Conservation (phyloP, 169 alveolate genomes). For the Plasmodium gaboni region DNA sequence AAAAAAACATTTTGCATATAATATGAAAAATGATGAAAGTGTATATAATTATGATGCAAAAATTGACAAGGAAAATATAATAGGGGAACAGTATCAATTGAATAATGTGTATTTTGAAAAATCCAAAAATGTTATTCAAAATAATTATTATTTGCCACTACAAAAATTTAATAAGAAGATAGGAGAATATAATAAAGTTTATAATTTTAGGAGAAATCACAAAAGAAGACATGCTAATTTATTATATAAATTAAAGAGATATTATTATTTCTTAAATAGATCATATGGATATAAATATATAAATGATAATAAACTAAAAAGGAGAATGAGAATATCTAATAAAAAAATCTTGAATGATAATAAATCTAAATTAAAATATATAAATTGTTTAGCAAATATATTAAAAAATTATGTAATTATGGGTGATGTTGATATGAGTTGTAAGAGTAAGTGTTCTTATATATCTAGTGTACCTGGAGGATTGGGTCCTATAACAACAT, state of each 20-base stretch:
- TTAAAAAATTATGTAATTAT: conserved; percentile 32
- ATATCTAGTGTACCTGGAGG: conserved; percentile 70
- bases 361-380: conserved; percentile 26
- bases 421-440: conserved; percentile 47
- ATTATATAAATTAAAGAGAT: neutral
- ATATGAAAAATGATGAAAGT: neutral
- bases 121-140: neutral
- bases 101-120: neutral
- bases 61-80: neutral
- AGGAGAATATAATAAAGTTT: too few relatives aligned
- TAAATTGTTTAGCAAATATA: conserved; percentile 12
- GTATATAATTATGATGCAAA: neutral
- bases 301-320: neutral
- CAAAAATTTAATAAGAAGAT: too few relatives aligned
- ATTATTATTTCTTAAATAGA: neutral
- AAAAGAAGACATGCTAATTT: neutral
- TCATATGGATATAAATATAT: neutral
- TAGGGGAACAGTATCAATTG: too few relatives aligned
- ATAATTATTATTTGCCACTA: neutral
- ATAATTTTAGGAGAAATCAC: too few relatives aligned
- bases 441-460: conserved; percentile 12
- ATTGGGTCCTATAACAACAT: conserved; percentile 56
- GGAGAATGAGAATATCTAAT: neutral
- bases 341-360: neutral
- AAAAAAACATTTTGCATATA: neutral